These are phyloP conservation scores for Lentinus tigrinus DNA, from an alignment of 768 basidiomycete genomes.

Conservation along the genomic window DNA sequence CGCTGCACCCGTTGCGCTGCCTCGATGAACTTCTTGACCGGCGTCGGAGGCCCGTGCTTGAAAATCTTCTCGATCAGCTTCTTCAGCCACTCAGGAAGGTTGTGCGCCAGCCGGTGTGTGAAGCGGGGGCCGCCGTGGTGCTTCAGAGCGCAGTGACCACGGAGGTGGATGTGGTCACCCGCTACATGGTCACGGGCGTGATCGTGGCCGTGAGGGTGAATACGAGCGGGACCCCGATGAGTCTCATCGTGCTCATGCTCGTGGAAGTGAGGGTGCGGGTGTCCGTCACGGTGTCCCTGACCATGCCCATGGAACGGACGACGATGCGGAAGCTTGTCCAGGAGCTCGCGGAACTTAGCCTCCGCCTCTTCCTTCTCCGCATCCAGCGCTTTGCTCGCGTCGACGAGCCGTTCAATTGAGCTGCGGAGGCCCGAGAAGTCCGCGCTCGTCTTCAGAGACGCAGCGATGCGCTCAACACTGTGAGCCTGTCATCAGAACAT, in stretches of 20 bases:
- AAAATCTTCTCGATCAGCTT: slow-evolving; percentile 12
- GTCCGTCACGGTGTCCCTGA: background rate
- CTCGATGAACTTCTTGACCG: slow-evolving; percentile 44
- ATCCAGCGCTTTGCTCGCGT: slow-evolving; percentile 24
- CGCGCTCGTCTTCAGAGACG: slow-evolving; percentile 7
- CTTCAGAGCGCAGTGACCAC: background rate
- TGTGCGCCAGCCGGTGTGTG: background rate
- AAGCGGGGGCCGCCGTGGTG: background rate
- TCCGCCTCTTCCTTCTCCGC: slow-evolving; percentile 27
- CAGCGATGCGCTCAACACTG: slow-evolving; percentile 24
- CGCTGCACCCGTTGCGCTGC: slow-evolving; percentile 57
- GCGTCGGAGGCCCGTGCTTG: slow-evolving; percentile 1
- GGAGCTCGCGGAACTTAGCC: slow-evolving; percentile 24
- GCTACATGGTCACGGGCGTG: too few species aligned
- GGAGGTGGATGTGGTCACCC: background rate
- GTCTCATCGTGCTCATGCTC: background rate
- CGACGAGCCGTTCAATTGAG: slow-evolving; percentile 24
- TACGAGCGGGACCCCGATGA: background rate
- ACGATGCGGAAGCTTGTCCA: slow-evolving; percentile 17
- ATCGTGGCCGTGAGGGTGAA: background rate
- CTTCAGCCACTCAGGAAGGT: slow-evolving; percentile 17
- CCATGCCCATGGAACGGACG: background rate
- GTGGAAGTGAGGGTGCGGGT: background rate
- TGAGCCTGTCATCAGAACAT: background rate
- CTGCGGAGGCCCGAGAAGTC: slow-evolving; percentile 25